Percentiles rank a stretch among this genome's conserved stretches.
Evolutionary conservation across 2,329 filamentous ascomycete genomes (phyloP).

Genomic region (Xylariales sp.): DNA sequence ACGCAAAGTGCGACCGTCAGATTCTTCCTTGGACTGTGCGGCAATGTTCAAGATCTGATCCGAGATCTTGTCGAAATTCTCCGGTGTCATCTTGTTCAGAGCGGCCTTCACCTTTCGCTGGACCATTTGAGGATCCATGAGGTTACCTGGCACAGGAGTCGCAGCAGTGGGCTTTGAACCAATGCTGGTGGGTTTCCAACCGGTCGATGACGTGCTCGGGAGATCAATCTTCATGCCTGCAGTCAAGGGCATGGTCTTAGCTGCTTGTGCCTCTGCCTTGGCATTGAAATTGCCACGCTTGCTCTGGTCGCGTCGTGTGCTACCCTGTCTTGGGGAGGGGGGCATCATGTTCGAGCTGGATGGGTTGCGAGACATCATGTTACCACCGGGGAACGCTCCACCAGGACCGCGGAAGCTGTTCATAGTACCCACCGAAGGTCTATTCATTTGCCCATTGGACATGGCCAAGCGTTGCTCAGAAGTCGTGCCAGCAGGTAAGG

Average conservation of each 20-base stretch:
- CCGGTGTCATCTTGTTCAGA: conserved; percentile 99
- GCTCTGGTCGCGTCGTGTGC: conserved; percentile 59
- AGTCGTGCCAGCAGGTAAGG: conserved; percentile 70
- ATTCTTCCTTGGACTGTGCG: conserved; percentile 91
- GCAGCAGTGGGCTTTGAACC: conserved; percentile 35
- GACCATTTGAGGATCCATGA: conserved; percentile 86
- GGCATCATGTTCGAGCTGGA: conserved; percentile 57
- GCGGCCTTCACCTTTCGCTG: conserved; percentile 98
- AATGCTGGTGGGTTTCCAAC: conserved; percentile 86
- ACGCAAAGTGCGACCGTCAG: conserved; percentile 86
- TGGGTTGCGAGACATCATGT: conserved; percentile 60
- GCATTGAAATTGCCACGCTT: conserved; percentile 52
- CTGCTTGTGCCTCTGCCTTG: conserved; percentile 62
- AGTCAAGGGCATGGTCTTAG: conserved; percentile 90
- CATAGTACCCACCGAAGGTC: conserved; percentile 47
- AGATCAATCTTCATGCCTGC: conserved; percentile 76
- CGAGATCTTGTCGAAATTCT: conserved; percentile 80
- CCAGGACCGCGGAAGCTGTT: conserved; percentile 57
- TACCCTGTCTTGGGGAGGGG: conserved; percentile 66
- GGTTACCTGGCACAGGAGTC: conserved; percentile 41
- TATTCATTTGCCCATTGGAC: conserved; percentile 47
- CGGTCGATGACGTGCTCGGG: conserved; percentile 64
- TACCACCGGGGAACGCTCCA: conserved; percentile 57
- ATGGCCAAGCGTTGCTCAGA: conserved; percentile 72
- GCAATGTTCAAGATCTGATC: conserved; percentile 91